Conservation (phyloP, 257 asterid genomes). For the Cruciata laevipes region DNA sequence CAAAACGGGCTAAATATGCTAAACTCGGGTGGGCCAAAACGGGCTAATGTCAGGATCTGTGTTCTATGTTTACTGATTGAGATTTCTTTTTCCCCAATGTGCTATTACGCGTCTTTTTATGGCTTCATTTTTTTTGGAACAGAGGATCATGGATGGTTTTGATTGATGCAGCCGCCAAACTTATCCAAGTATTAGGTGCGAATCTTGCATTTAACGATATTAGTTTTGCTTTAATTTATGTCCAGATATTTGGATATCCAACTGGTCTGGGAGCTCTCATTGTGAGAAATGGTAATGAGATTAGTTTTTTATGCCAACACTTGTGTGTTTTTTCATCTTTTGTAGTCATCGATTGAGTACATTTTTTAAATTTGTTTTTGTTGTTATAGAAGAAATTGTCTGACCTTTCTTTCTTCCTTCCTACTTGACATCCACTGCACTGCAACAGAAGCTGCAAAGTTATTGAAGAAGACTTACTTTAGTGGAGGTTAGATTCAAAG, state of each 20-base stretch:
- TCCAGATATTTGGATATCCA: slow-evolving; percentile 90
- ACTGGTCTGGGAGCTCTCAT: slow-evolving; percentile 97
- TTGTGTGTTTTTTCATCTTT: neutral
- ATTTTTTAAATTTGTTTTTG: neutral
- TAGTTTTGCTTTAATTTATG: neutral
- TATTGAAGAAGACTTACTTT: slow-evolving; percentile 86
- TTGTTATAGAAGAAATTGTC: neutral
- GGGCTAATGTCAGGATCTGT: no score
- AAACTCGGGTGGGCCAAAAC: no score
- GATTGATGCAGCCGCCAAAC: slow-evolving; percentile 94
- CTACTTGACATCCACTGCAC: slow-evolving; percentile 1
- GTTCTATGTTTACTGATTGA: no score
- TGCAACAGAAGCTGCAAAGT: slow-evolving; percentile 61
- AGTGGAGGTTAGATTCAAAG: slow-evolving; percentile 68
- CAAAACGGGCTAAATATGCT: no score
- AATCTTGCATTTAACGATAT: slow-evolving; percentile 4
- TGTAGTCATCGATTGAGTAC: neutral
- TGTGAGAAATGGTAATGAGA: slow-evolving; percentile 61
- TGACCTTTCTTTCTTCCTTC: slow-evolving; percentile 13
- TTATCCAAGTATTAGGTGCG: slow-evolving; percentile 80
- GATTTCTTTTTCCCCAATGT: neutral
- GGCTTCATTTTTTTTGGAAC: slow-evolving; percentile 26
- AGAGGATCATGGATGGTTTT: slow-evolving; percentile 82
- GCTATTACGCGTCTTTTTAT: slow-evolving; percentile 7
- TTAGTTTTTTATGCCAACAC: neutral